Evolutionary conservation across 2,329 filamentous ascomycete species (phyloP).

Genomic region (Xylariaceae sp.): DNA sequence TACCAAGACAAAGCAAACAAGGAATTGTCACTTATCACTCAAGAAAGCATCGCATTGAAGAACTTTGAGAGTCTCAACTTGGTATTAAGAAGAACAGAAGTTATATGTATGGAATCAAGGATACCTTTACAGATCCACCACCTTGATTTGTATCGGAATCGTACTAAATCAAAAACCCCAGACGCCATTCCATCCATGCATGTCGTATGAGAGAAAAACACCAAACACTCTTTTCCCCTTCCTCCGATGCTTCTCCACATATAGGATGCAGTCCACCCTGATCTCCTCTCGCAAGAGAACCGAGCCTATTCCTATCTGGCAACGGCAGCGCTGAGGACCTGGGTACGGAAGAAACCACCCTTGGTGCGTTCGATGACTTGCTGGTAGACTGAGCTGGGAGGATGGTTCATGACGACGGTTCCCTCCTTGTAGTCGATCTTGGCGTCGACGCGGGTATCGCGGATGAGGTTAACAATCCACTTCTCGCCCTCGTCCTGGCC

Average conservation of each 20-base stretch:
- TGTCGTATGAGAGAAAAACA: slow-evolving; percentile 19
- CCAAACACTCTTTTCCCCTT: slow-evolving; percentile 16
- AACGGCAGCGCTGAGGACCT: slow-evolving; percentile 75
- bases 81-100: slow-evolving; percentile 15
- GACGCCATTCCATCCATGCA: slow-evolving; percentile 32
- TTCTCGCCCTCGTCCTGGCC: slow-evolving; percentile 97
- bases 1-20: no score
- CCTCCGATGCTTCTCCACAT: slow-evolving; percentile 12
- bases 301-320: slow-evolving; percentile 41
- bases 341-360: slow-evolving; percentile 97
- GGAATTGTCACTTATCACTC: no score
- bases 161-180: slow-evolving; percentile 15
- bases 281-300: slow-evolving; percentile 4
- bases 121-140: slow-evolving; percentile 30
- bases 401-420: slow-evolving; percentile 99
- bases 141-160: slow-evolving; percentile 25
- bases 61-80: neutral
- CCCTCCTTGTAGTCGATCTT: slow-evolving; percentile 99
- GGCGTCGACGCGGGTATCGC: slow-evolving; percentile 93
- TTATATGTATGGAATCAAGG: slow-evolving; percentile 13
- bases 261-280: slow-evolving; percentile 21
- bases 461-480: slow-evolving; percentile 99
- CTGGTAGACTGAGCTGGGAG: slow-evolving; percentile 96
- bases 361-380: slow-evolving; percentile 99
- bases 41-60: no score